Percentiles rank a stretch among this genome's conserved stretches.
These are phyloP conservation scores for Rutstroemia sp. DNA, from an alignment of 2,329 filamentous ascomycete species.

Conservation along the genomic window DNA sequence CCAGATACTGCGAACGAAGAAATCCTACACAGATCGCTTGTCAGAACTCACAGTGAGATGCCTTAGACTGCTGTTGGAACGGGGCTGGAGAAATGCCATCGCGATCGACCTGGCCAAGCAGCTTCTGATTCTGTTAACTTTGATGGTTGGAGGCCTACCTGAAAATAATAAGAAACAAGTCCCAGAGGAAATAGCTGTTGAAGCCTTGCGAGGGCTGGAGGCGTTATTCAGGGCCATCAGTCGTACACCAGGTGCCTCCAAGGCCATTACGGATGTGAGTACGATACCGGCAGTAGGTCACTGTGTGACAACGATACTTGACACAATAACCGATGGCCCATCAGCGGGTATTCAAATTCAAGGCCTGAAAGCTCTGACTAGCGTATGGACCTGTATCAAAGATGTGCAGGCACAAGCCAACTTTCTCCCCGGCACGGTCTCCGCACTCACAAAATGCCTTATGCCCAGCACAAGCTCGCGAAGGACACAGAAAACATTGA, in stretches of 20 bases:
- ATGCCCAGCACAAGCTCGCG: conserved; percentile 60
- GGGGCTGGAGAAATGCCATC: conserved; percentile 73
- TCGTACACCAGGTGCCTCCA: conserved; percentile 41
- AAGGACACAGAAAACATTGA: conserved; percentile 55
- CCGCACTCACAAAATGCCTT: conserved; percentile 63
- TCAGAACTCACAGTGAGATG: conserved; percentile 73
- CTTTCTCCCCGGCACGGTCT: conserved; percentile 84
- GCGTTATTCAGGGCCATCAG: conserved; percentile 56
- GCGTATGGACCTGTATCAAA: conserved; percentile 55
- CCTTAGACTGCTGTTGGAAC: conserved; percentile 61
- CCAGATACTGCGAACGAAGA: conserved; percentile 72
- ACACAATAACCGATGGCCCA: conserved; percentile 57
- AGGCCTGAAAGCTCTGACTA: conserved; percentile 56
- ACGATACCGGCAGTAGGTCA: conserved; percentile 76
- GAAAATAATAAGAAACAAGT: conserved; percentile 42
- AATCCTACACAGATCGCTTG: conserved; percentile 61
- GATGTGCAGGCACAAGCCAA: conserved; percentile 71
- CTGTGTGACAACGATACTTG: conserved; percentile 70
- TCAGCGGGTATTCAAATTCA: conserved; percentile 64
- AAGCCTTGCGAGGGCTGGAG: conserved; percentile 62
- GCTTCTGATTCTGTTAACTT: conserved; percentile 74
- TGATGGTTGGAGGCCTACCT: conserved; percentile 69
- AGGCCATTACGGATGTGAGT: conserved; percentile 45
- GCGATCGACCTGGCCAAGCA: conserved; percentile 70
- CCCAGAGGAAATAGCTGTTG: conserved; percentile 67